Conservation (phyloP, 345 rosid genomes). For the Aquilaria yunnanensis region DNA sequence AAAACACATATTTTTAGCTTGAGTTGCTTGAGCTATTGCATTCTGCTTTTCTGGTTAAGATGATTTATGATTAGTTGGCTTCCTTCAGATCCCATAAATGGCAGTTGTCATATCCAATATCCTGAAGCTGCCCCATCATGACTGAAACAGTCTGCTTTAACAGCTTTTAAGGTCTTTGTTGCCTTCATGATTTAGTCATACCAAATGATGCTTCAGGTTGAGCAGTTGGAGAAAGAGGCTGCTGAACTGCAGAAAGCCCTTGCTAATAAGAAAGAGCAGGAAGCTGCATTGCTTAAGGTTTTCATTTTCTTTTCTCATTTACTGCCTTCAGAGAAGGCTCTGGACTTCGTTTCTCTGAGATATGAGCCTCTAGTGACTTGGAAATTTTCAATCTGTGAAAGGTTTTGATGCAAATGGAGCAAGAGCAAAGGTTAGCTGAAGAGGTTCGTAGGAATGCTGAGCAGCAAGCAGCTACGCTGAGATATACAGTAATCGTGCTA, state of each 20-base stretch:
- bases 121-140: too few relatives aligned
- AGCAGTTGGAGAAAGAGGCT: slow-evolving; percentile 66
- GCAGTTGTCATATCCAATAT: too few relatives aligned
- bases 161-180: slow-evolving; percentile 12
- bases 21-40: too few relatives aligned
- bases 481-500: slow-evolving; percentile 48
- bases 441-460: slow-evolving; percentile 80
- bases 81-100: too few relatives aligned
- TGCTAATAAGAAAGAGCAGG: slow-evolving; percentile 81
- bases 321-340: too few relatives aligned
- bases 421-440: slow-evolving; percentile 88
- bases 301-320: background rate
- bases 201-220: slow-evolving; percentile 42
- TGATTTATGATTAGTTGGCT: too few relatives aligned
- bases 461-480: slow-evolving; percentile 69
- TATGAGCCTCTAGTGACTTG: background rate
- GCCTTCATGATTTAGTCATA: slow-evolving; percentile 11
- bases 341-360: too few relatives aligned
- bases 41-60: too few relatives aligned
- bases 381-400: slow-evolving; percentile 12
- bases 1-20: too few relatives aligned
- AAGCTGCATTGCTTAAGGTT: slow-evolving; percentile 83
- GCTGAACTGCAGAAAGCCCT: slow-evolving; percentile 49
- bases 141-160: slow-evolving; percentile 1
- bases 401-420: slow-evolving; percentile 85